Evolutionary conservation across 192 early-diverging fungal genomes (phyloP), one percentile per base, ranked within the genome.

Genomic region (Coemansia sp.): DNA sequence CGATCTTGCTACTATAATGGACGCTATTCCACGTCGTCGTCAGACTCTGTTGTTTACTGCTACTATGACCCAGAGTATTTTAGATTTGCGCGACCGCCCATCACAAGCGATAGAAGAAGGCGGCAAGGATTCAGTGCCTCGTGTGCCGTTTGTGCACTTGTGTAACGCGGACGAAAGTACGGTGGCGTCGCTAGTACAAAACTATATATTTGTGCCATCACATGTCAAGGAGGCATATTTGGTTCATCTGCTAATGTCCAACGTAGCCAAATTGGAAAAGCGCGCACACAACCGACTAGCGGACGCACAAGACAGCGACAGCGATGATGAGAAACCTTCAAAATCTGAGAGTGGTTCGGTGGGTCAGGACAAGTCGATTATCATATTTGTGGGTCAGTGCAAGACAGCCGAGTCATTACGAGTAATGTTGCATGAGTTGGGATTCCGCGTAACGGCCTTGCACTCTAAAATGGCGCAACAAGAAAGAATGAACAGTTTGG

Each of bases 11-110:
- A 79, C 87, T 0, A 96, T 99, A 67, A 85, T 99, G 60, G 84
- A 87, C 27, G 73, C 76, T 3, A 65, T 99, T 12, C 96, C 98
- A 3, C 82, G 88, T 55, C 88, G 92, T 59, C 88, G 98, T 1
- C 96, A 99, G 71, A 98, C 97, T 0, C 79, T 99, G 24, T 72
- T 99, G 64, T 99, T 98, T 76, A 95, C 96, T 11, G 98, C 98
- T 24, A 99, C 98, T 13, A 95, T 98, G 92, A 96, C 97, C 4
- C 86, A 91, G 12, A 91, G 89, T 41, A 97, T 99, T 44, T 77
- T 97, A 65, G 88, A 87, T 16, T 78, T 97, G 4, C 78, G 76
- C 22, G 80, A 90, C 34, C 66, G 81, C 0, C 80, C 78, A 43
- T 46, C 57, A 10, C 47, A 51, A 51, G n/a, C 47, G 47, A 8